Percentiles rank a stretch among this genome's conserved stretches.
These are phyloP conservation scores for Nakaseomyces delphensis DNA, from an alignment of 1,139 yeast species.

Conservation along the genomic window DNA sequence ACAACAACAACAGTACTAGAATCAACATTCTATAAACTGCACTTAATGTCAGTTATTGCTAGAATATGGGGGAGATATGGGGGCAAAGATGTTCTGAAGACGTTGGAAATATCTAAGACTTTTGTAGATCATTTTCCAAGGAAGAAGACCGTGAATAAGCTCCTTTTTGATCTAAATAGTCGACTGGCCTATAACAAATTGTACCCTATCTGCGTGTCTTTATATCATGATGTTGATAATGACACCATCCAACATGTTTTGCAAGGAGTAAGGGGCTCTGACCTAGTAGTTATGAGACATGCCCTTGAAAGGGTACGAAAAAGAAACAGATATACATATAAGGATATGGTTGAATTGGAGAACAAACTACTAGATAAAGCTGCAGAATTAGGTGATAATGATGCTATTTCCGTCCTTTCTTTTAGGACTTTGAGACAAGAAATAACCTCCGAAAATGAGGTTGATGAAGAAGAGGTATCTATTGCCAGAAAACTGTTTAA, in stretches of 20 bases:
- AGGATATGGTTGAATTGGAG: conserved; percentile 51
- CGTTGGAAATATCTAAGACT: conserved; percentile 31
- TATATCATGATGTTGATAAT: conserved; percentile 36
- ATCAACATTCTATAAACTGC: no score
- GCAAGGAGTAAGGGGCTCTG: conserved; percentile 41
- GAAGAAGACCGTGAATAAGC: conserved; percentile 46
- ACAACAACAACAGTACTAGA: no score
- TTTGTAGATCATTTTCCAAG: conserved; percentile 47
- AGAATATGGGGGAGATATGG: neutral
- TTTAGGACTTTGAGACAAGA: conserved; percentile 43
- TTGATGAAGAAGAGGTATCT: conserved; percentile 42
- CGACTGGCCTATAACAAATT: conserved; percentile 45
- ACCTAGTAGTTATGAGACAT: conserved; percentile 59
- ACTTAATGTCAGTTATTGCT: neutral
- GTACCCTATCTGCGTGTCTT: conserved; percentile 42
- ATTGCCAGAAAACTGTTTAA: conserved; percentile 58
- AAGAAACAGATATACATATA: conserved; percentile 51
- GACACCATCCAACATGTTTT: conserved; percentile 38
- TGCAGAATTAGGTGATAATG: conserved; percentile 73
- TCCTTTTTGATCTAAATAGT: conserved; percentile 59
- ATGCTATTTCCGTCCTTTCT: conserved; percentile 67
- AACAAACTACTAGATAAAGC: conserved; percentile 67
- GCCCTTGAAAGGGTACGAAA: conserved; percentile 55
- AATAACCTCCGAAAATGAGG: conserved; percentile 17
- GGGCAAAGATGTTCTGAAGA: neutral